Conservation (phyloP, 805 yeast genomes). For the Candida adriatica region DNA sequence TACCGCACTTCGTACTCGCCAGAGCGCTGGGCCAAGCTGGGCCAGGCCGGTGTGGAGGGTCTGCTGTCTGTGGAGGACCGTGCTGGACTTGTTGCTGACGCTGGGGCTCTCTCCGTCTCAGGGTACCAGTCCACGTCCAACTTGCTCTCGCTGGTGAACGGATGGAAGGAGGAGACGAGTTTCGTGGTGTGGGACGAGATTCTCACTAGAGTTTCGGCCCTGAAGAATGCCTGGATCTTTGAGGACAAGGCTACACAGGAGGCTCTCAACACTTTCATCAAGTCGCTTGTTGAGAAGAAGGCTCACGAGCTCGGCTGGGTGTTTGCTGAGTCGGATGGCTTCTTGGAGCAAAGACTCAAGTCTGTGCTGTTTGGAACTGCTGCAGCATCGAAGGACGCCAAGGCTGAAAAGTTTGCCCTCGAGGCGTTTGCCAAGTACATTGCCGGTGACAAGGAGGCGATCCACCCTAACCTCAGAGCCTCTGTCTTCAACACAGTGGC, state of each 20-base stretch:
- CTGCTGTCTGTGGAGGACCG: constrained; percentile 68
- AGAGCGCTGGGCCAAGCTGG: constrained; percentile 64
- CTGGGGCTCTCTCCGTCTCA: constrained; percentile 61
- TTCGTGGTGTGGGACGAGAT: constrained; percentile 67
- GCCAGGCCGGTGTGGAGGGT: constrained; percentile 49
- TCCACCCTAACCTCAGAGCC: constrained; percentile 68
- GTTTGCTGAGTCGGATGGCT: constrained; percentile 48
- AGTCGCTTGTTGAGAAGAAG: constrained; percentile 49
- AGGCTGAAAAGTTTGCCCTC: constrained; percentile 39
- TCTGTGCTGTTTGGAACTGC: constrained; percentile 57
- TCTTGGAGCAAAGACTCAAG: constrained; percentile 60
- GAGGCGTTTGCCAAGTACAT: constrained; percentile 46
- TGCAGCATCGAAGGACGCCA: constrained; percentile 41
- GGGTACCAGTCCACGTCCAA: constrained; percentile 60
- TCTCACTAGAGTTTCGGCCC: constrained; percentile 37
- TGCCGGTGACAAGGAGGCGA: constrained; percentile 58
- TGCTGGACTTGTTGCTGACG: constrained; percentile 77
- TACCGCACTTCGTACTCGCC: constrained; percentile 67
- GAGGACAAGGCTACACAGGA: constrained; percentile 40
- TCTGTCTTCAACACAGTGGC: constrained; percentile 64
- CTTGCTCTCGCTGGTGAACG: constrained; percentile 50
- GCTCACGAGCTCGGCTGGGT: constrained; percentile 57
- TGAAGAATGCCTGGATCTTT: constrained; percentile 49
- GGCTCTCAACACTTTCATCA: constrained; percentile 45
- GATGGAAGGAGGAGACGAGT: constrained; percentile 53